phyloP scores from a whole-genome alignment of 1,284 basidiomycete species.

The Trichosporon asahii region DNA sequence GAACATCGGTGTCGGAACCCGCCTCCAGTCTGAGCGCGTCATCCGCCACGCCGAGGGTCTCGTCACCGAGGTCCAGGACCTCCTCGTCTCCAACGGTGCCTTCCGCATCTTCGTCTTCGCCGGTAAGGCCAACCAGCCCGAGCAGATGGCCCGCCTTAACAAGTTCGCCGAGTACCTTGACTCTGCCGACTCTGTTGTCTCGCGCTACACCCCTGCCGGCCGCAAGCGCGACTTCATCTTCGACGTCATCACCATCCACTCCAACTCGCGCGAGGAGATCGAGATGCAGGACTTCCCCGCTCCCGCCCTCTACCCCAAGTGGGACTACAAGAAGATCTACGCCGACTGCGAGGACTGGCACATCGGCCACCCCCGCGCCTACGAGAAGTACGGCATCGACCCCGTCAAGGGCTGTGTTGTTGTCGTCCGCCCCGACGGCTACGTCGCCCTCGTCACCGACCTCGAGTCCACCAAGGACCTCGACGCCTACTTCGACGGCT shows the following conservation, averaged over 20 bases:
- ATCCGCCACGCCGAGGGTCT: conserved; percentile 23
- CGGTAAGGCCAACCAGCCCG: conserved; percentile 26
- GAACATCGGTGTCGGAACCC: conserved; percentile 21
- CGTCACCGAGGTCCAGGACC: conserved; percentile 30
- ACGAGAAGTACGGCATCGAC: conserved; percentile 36
- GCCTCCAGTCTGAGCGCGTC: conserved; percentile 21
- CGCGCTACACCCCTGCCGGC: conserved; percentile 17
- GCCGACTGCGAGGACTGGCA: conserved; percentile 23
- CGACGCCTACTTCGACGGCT: conserved; percentile 21
- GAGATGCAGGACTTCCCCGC: conserved; percentile 27
- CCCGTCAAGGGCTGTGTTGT: conserved; percentile 28
- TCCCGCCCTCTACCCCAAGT: conserved; percentile 20
- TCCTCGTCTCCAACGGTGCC: conserved; percentile 29
- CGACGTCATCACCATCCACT: conserved; percentile 33
- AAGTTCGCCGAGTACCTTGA: conserved; percentile 24
- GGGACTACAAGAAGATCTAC: conserved; percentile 24
- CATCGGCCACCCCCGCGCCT: conserved; percentile 20
- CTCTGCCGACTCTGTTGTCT: conserved; percentile 20
- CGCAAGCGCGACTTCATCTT: conserved; percentile 19
- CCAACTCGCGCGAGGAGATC: conserved; percentile 25
- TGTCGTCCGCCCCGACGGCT: conserved; percentile 41
- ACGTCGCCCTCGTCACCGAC: conserved; percentile 26
- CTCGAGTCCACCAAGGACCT: conserved; percentile 26
- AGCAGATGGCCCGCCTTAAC: conserved; percentile 21
- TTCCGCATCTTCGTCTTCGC: conserved; percentile 39